Evolutionary conservation across 2,329 filamentous ascomycete genomes (phyloP).

Genomic region (Diaporthe helianthi): DNA sequence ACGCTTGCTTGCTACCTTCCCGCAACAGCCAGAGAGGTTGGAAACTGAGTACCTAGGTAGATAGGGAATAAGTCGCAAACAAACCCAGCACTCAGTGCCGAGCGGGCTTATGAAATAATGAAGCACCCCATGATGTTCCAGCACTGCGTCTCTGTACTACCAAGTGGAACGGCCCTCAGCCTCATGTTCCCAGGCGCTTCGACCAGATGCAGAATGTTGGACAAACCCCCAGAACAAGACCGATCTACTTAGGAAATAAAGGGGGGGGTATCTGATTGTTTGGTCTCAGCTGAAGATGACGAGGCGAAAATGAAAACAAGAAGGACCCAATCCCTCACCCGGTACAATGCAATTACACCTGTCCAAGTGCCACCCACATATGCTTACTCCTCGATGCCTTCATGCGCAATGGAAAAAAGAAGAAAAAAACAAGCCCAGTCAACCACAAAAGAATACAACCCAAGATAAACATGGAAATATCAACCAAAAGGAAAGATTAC

Average conservation of each 20-base stretch:
- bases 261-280: constrained; percentile 32
- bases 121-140: constrained; percentile 10
- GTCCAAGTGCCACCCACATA: not conserved
- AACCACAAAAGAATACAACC: not conserved
- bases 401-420: not conserved
- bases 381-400: constrained; percentile 4
- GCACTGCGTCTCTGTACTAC: constrained; percentile 27
- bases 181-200: constrained; percentile 21
- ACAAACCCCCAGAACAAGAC: constrained; percentile 16
- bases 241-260: not conserved
- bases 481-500: not conserved
- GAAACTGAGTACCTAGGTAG: not conserved
- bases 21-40: not conserved
- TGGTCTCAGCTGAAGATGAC: not conserved
- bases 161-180: constrained; percentile 25
- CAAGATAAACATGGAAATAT: not conserved
- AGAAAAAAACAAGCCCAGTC: not conserved
- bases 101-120: not conserved
- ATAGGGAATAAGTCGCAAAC: not conserved
- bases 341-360: constrained; percentile 4
- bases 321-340: not conserved
- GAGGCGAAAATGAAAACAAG: not conserved
- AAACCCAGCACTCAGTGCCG: not conserved
- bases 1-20: not conserved
- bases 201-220: constrained; percentile 5